Conservation (phyloP, 2,329 filamentous ascomycete genomes). For the Elsinoe australis region DNA sequence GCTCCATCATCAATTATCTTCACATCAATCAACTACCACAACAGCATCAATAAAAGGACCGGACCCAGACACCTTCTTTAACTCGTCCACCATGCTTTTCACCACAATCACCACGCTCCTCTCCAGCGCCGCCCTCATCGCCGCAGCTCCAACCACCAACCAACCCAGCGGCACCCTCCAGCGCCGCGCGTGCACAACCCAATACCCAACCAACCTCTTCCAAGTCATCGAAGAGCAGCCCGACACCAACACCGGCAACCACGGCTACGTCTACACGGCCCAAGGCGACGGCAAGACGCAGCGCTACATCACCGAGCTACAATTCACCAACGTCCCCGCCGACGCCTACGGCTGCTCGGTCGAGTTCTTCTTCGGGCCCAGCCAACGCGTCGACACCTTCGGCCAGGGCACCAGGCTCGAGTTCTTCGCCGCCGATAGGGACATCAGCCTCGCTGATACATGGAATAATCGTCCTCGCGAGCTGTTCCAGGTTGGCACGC, state of each 20-base stretch:
- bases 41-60: no score
- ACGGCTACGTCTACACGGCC: slow-evolving; percentile 11
- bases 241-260: slow-evolving; percentile 7
- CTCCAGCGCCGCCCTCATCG: slow-evolving; percentile 2
- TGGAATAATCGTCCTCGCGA: slow-evolving; percentile 6
- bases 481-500: slow-evolving; percentile 2
- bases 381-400: slow-evolving; percentile 2
- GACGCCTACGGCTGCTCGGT: slow-evolving; percentile 16
- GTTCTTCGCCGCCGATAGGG: slow-evolving; percentile 5
- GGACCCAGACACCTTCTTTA: no score
- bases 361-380: slow-evolving; percentile 15
- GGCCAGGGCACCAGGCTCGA: slow-evolving; percentile 3
- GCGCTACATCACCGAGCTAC: slow-evolving; percentile 11
- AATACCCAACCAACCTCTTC: slow-evolving; percentile 14
- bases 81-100: background rate
- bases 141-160: background rate
- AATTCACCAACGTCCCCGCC: slow-evolving; percentile 11
- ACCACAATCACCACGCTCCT: slow-evolving; percentile 10
- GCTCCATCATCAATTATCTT: background rate
- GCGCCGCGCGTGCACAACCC: slow-evolving; percentile 1
- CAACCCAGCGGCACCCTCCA: background rate
- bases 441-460: slow-evolving; percentile 9
- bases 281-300: slow-evolving; percentile 11
- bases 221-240: background rate
- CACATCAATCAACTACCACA: background rate